Evolutionary conservation across 495 filamentous ascomycete species (phyloP).

Genomic region (Penicillium paradoxum): DNA sequence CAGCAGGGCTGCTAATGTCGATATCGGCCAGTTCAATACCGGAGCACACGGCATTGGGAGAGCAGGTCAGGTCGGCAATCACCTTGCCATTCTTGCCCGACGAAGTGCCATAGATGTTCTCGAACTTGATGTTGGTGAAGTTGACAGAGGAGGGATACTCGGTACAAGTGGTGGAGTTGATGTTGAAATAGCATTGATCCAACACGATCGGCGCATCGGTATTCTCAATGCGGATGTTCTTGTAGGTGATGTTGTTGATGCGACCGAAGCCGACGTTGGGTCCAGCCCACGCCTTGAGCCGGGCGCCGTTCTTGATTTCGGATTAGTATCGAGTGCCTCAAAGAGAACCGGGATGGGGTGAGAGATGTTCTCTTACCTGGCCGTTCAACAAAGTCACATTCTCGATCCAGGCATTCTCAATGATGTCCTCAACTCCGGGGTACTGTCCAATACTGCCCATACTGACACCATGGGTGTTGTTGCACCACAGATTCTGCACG

Average conservation of each 20-base stretch:
- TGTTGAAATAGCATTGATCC: constrained; percentile 56
- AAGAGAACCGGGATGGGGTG: neutral
- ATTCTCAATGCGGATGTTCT: constrained; percentile 51
- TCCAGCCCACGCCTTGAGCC: constrained; percentile 54
- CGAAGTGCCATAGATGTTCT: constrained; percentile 51
- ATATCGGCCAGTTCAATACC: constrained; percentile 49
- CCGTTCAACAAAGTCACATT: constrained; percentile 54
- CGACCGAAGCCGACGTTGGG: constrained; percentile 50
- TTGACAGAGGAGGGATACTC: constrained; percentile 49
- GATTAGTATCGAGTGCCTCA: neutral
- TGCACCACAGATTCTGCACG: constrained; percentile 55
- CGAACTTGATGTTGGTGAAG: constrained; percentile 50
- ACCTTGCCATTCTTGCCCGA: constrained; percentile 46
- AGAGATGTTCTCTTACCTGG: constrained; percentile 18
- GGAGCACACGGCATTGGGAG: constrained; percentile 50
- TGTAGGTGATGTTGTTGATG: constrained; percentile 56
- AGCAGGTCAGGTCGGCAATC: constrained; percentile 48
- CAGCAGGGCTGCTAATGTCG: constrained; percentile 44
- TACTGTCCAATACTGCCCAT: constrained; percentile 59
- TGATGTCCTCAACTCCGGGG: constrained; percentile 45
- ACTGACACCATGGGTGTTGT: constrained; percentile 52
- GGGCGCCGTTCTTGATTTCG: constrained; percentile 43
- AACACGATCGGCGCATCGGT: constrained; percentile 51
- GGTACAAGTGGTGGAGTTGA: constrained; percentile 45
- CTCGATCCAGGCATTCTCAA: constrained; percentile 51